Evolutionary conservation across 306 rosid genomes (phyloP), one percentile per base, ranked within the genome.

Genomic region (Dicorynia guianensis): DNA sequence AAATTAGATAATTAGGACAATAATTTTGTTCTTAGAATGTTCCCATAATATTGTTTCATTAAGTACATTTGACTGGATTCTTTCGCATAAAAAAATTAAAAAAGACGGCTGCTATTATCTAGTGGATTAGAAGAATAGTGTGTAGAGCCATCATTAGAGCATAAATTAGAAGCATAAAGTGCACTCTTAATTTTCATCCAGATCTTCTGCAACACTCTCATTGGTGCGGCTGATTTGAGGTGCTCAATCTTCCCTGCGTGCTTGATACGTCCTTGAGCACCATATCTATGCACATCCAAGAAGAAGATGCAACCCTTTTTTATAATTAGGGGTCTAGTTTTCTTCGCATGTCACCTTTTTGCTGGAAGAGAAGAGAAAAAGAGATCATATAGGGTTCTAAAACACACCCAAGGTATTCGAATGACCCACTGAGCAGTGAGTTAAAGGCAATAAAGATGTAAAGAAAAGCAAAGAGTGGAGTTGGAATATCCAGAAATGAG

Each of bases 1-100:
- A 71, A 47, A 72, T 56, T 75, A 76, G 74, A 72, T 25, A 25
- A 25, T 69, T 72, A 78, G 14, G 52, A 74, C 72, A 82, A 84
- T 86, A 56, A 80, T 80, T 79, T 69, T 84, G 86, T 80, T 77
- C 62, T 61, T 69, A 69, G 83, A 76, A 86, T 84, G 82, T 86
- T 84, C 86, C 75, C 68, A 60, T 25, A 25, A 1, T 25, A 80
- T 85, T 61, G 43, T 66, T 69, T 73, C 76, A 72, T 60, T 15
- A 76, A 74, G 83, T 81, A 79, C 86, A 52, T 47, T 63, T 76
- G 60, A 48, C 71, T 82, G 56, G 72, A 76, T 79, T 73, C 77
- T 33, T 73, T 19, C 13, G 25, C 3, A 73, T 62, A 52, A 70
- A 39, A 39, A 66, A 53, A 69, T 4, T 33, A 14, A 0, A 57